Conservation (phyloP, 306 rosid genomes). For the Phaseolus lunatus region DNA sequence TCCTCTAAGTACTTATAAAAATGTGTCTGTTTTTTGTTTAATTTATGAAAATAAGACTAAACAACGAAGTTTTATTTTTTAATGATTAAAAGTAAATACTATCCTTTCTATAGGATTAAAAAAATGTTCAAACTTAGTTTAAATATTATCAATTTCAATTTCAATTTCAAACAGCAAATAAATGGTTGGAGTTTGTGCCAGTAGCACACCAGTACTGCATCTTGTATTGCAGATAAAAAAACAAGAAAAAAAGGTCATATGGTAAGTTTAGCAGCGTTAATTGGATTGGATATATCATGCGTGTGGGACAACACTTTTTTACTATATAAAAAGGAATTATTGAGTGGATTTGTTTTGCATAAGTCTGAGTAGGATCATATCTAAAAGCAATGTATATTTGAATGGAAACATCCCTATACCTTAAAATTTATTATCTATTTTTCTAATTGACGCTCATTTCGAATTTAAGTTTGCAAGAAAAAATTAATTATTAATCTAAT, state of each 20-base stretch:
- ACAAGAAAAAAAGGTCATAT: neutral
- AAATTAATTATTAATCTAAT: neutral
- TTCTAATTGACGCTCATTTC: neutral
- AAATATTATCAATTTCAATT: neutral
- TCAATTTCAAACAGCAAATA: neutral
- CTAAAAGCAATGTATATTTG: neutral
- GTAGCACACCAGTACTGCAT: neutral
- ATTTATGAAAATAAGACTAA: neutral
- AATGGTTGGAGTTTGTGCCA: neutral
- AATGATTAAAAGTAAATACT: neutral
- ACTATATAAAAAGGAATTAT: neutral
- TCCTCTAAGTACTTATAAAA: too few relatives aligned
- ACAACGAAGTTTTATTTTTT: neutral
- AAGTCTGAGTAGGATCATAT: neutral
- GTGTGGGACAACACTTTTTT: neutral
- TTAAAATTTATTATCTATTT: neutral
- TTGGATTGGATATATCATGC: neutral
- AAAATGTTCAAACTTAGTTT: neutral
- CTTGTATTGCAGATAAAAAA: neutral
- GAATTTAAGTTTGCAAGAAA: neutral
- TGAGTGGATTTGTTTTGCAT: neutral
- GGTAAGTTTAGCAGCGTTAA: neutral
- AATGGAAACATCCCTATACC: neutral
- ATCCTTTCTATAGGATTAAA: neutral
- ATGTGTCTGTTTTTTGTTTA: too few relatives aligned